Conservation (phyloP, 192 early-diverging fungal species). For the Dissophora ornata region DNA sequence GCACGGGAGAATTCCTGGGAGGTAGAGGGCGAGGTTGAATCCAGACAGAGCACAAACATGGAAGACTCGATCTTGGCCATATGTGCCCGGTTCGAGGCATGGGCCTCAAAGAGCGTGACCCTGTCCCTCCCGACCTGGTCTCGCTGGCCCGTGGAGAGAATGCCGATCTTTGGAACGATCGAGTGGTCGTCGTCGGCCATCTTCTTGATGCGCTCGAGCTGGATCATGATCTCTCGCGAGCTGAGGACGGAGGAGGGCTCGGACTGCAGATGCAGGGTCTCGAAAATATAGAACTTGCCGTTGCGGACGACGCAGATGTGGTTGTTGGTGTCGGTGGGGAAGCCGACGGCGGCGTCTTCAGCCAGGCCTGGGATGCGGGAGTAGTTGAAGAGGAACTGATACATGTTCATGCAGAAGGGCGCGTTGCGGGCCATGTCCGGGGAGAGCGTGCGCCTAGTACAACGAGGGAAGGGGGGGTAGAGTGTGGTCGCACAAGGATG, state of each 20-base stretch:
- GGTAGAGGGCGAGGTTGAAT: conserved; percentile 74
- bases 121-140: conserved; percentile 68
- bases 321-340: conserved; percentile 70
- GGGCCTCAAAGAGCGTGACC: conserved; percentile 66
- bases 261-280: conserved; percentile 58
- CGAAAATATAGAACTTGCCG: conserved; percentile 81
- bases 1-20: conserved; percentile 76
- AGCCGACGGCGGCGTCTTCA: conserved; percentile 73
- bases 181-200: conserved; percentile 62
- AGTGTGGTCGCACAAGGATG: too few relatives aligned
- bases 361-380: conserved; percentile 77
- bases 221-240: conserved; percentile 61
- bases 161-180: conserved; percentile 63
- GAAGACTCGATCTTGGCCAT: conserved; percentile 80
- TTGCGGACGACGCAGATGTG: conserved; percentile 80
- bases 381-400: conserved; percentile 86
- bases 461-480: too few relatives aligned
- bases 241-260: conserved; percentile 53
- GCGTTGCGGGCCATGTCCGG: conserved; percentile 77
- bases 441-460: conserved; percentile 68
- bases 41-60: conserved; percentile 82
- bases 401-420: conserved; percentile 85
- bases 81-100: conserved; percentile 67
- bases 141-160: conserved; percentile 65
- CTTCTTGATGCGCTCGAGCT: conserved; percentile 75